These are phyloP conservation scores for Xanthoceras sorbifolium DNA, from an alignment of 345 rosid species.

Conservation along the genomic window DNA sequence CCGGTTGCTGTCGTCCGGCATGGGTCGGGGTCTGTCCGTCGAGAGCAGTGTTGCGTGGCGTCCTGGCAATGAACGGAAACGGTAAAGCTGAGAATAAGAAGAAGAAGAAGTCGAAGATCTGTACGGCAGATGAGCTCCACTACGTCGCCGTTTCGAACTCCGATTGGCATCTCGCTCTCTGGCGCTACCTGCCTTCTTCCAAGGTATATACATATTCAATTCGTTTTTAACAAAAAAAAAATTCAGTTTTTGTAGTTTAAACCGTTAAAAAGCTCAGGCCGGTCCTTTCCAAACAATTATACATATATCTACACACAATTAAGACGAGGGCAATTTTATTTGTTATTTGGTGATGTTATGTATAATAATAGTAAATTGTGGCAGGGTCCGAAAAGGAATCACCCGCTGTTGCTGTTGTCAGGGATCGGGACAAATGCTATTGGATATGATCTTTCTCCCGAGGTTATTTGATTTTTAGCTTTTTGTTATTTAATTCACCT, in stretches of 20 bases:
- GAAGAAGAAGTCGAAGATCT: conserved; percentile 34
- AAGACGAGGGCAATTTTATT: too few relatives aligned
- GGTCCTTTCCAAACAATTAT: too few relatives aligned
- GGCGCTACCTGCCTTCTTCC: conserved; percentile 66
- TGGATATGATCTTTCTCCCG: conserved; percentile 77
- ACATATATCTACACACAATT: too few relatives aligned
- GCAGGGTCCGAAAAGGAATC: conserved; percentile 64
- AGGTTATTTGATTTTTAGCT: conserved; percentile 31
- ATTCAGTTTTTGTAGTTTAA: too few relatives aligned
- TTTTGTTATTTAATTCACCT: too few relatives aligned
- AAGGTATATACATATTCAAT: conserved; percentile 24
- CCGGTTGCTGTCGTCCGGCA: neutral
- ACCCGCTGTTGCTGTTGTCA: conserved; percentile 70
- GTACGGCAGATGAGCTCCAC: conserved; percentile 65
- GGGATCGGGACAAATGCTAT: conserved; percentile 81
- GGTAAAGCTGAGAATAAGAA: neutral
- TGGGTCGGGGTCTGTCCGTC: neutral
- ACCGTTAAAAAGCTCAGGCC: too few relatives aligned
- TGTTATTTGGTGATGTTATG: too few relatives aligned
- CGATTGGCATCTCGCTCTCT: conserved; percentile 56
- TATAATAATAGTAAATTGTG: neutral
- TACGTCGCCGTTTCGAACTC: conserved; percentile 41
- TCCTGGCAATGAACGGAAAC: neutral
- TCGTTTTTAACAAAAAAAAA: too few relatives aligned
- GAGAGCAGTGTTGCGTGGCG: too few relatives aligned